phyloP scores from a whole-genome alignment of 805 yeast genomes.

The Saturnispora kantuleensis region DNA sequence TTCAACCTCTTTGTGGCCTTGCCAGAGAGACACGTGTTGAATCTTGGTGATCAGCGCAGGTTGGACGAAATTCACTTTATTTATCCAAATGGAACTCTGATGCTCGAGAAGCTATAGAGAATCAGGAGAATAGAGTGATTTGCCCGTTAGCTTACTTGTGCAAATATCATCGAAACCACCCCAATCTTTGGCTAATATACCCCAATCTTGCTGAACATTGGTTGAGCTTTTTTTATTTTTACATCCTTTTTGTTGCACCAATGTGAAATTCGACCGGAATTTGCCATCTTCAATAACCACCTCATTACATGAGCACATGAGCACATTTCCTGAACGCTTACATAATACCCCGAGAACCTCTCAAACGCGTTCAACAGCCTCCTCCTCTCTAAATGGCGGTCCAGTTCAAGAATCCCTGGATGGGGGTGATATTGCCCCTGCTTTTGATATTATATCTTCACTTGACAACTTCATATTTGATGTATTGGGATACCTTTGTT shows the following conservation, averaged over 20 bases:
- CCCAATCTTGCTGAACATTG: too few relatives aligned
- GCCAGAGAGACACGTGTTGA: conserved; percentile 40
- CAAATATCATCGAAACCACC: too few relatives aligned
- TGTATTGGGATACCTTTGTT: conserved; percentile 36
- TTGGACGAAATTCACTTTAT: conserved; percentile 37
- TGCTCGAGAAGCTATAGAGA: not conserved
- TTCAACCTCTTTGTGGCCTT: conserved; percentile 47
- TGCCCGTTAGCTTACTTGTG: too few relatives aligned
- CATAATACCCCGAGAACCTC: not conserved
- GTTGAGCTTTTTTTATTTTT: too few relatives aligned
- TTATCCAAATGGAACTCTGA: conserved; percentile 55
- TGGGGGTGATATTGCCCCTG: conserved; percentile 52
- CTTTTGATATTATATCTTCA: conserved; percentile 48
- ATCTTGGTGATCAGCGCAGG: conserved; percentile 16
- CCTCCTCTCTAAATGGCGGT: conserved; percentile 15
- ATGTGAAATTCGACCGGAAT: too few relatives aligned
- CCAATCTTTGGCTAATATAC: too few relatives aligned
- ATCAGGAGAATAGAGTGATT: not conserved
- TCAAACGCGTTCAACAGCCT: not conserved
- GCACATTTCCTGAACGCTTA: not conserved
- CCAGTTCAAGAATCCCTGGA: conserved; percentile 37
- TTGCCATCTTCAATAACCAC: too few relatives aligned
- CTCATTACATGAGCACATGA: too few relatives aligned
- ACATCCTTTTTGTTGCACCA: too few relatives aligned
- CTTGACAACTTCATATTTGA: conserved; percentile 49